Percentiles rank a stretch among this genome's conserved stretches.
These are phyloP conservation scores for Volvox reticuliferus DNA, from an alignment of 139 green algal species.

Conservation along the genomic window DNA sequence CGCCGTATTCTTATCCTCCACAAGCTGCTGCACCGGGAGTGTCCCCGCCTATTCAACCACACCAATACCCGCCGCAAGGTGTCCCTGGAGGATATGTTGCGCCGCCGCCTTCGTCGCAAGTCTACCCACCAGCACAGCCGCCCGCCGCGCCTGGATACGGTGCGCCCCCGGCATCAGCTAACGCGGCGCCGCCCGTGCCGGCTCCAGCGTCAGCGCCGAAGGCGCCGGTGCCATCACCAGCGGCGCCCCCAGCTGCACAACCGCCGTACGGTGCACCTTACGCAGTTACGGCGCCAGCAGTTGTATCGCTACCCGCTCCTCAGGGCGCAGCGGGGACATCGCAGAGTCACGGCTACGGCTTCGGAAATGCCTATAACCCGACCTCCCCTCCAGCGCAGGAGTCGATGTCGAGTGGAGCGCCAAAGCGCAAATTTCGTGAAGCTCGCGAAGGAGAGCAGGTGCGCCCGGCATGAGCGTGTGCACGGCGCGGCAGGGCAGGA, in stretches of 20 bases:
- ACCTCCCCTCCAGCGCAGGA: not conserved
- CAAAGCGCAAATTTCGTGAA: conserved; percentile 47
- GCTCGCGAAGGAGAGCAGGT: conserved; percentile 46
- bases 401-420: not conserved
- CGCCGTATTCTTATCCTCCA: not conserved
- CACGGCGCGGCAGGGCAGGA: no score
- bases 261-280: not conserved
- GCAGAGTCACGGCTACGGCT: not conserved
- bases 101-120: not conserved
- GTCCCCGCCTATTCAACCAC: not conserved
- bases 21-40: not conserved
- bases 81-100: not conserved
- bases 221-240: not conserved
- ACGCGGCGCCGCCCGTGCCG: not conserved
- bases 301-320: not conserved
- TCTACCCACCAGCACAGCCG: not conserved
- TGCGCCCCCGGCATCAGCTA: not conserved
- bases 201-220: not conserved
- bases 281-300: not conserved
- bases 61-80: not conserved
- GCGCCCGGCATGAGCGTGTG: not conserved
- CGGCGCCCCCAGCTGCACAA: not conserved
- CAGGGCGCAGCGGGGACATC: no score
- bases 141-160: not conserved
- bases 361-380: not conserved